Percentiles rank a stretch among this genome's conserved stretches.
These are phyloP conservation scores for Phoenix dactylifera DNA, from an alignment of 176 grass and related monocot genomes.

Conservation along the genomic window DNA sequence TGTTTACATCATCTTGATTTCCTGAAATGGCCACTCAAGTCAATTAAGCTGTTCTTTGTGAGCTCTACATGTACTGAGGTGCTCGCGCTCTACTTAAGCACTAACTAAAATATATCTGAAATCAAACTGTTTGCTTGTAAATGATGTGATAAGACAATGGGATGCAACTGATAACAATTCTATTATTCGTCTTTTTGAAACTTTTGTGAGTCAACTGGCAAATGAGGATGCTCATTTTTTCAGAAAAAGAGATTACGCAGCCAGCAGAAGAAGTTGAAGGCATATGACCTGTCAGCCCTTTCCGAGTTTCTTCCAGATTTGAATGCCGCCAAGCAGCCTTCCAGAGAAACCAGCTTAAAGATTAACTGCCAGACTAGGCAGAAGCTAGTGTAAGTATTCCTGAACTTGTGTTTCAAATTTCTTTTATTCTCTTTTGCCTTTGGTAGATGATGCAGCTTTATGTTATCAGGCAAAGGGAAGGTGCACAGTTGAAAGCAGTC, in stretches of 20 bases:
- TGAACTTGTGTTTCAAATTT: background rate
- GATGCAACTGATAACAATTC: background rate
- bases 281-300: constrained; percentile 65
- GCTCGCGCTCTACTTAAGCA: too few species aligned
- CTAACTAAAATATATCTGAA: too few species aligned
- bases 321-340: constrained; percentile 3
- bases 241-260: constrained; percentile 50
- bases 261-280: constrained; percentile 64
- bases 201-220: background rate
- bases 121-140: too few species aligned
- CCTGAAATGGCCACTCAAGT: too few species aligned
- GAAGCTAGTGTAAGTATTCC: constrained; percentile 51
- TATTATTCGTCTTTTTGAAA: background rate
- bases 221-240: constrained; percentile 1
- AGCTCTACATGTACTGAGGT: too few species aligned
- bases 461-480: constrained; percentile 30
- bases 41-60: too few species aligned
- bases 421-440: background rate
- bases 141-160: too few species aligned
- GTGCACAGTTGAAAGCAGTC: constrained; percentile 44
- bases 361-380: constrained; percentile 70
- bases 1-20: too few species aligned
- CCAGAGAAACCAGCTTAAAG: constrained; percentile 27
- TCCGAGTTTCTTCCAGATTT: constrained; percentile 58
- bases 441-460: background rate